Conservation (phyloP, 1,284 basidiomycete species). For the Ustilago lituana region DNA sequence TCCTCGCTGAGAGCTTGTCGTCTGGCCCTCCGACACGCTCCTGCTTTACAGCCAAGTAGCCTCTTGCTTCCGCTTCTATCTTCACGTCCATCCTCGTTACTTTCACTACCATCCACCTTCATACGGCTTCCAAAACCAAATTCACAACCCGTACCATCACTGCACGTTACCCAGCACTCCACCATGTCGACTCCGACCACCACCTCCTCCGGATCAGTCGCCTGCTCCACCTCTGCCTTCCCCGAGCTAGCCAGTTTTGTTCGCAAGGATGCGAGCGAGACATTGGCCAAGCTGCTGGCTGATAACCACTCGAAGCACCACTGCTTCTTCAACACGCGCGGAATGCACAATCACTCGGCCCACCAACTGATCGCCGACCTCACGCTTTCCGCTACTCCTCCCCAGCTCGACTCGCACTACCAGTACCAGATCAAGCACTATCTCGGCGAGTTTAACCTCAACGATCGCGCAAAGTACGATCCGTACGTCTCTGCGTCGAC, state of each 20-base stretch:
- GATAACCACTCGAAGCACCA: constrained; percentile 38
- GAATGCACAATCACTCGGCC: constrained; percentile 49
- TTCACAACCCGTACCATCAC: no score
- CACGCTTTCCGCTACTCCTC: constrained; percentile 22
- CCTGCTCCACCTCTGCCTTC: no score
- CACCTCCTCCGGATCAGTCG: no score
- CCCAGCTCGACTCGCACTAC: constrained; percentile 12
- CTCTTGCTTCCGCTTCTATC: no score
- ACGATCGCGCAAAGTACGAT: constrained; percentile 24
- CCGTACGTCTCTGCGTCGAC: not conserved
- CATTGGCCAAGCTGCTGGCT: constrained; percentile 11
- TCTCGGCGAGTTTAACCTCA: constrained; percentile 25
- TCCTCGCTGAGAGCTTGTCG: no score
- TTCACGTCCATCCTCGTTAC: no score
- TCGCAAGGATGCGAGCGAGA: not conserved
- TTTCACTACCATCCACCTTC: no score
- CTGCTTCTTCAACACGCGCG: constrained; percentile 50
- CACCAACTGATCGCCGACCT: constrained; percentile 49
- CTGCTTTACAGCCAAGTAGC: no score
- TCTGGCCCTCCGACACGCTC: no score
- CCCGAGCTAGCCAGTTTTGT: constrained; percentile 5
- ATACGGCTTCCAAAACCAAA: no score
- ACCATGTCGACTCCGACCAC: no score
- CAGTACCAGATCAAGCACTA: constrained; percentile 18
- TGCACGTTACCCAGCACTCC: no score